These are phyloP conservation scores for Leccinum fuscescens DNA, from an alignment of 1,284 basidiomycete genomes.

Conservation along the genomic window DNA sequence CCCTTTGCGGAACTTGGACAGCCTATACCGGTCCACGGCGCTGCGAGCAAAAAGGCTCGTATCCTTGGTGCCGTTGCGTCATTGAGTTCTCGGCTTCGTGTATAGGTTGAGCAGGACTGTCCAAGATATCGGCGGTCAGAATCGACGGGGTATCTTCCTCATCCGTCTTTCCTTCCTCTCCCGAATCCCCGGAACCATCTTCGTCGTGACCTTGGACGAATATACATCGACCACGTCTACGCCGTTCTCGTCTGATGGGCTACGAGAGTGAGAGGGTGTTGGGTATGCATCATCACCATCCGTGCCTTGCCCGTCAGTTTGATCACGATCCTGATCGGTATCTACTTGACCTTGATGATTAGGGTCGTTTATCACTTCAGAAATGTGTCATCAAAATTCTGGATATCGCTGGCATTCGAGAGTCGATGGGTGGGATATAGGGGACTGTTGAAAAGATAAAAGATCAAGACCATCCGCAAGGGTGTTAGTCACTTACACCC, in stretches of 20 bases:
- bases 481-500: slow-evolving; percentile 58
- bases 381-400: slow-evolving; percentile 97
- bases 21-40: slow-evolving; percentile 75
- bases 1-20: slow-evolving; percentile 79
- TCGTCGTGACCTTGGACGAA: slow-evolving; percentile 73
- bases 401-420: slow-evolving; percentile 93
- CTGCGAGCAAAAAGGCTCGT: slow-evolving; percentile 80
- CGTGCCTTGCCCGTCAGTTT: slow-evolving; percentile 68
- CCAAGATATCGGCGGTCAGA: slow-evolving; percentile 15
- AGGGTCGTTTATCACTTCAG: slow-evolving; percentile 78
- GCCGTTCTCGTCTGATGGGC: slow-evolving; percentile 53
- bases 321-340: slow-evolving; percentile 58
- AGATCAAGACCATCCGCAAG: slow-evolving; percentile 4
- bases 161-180: slow-evolving; percentile 36
- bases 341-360: slow-evolving; percentile 58
- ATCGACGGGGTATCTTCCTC: slow-evolving; percentile 37
- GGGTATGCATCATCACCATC: slow-evolving; percentile 71
- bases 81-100: slow-evolving; percentile 55
- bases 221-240: slow-evolving; percentile 84
- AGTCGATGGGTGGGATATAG: slow-evolving; percentile 94
- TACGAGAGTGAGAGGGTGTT: slow-evolving; percentile 71
- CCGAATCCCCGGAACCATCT: slow-evolving; percentile 45
- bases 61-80: slow-evolving; percentile 75
- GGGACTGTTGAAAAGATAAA: slow-evolving; percentile 58
- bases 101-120: slow-evolving; percentile 22